These are phyloP conservation scores for Monosporascus ibericus DNA, from an alignment of 2,329 filamentous ascomycete genomes.

Conservation along the genomic window DNA sequence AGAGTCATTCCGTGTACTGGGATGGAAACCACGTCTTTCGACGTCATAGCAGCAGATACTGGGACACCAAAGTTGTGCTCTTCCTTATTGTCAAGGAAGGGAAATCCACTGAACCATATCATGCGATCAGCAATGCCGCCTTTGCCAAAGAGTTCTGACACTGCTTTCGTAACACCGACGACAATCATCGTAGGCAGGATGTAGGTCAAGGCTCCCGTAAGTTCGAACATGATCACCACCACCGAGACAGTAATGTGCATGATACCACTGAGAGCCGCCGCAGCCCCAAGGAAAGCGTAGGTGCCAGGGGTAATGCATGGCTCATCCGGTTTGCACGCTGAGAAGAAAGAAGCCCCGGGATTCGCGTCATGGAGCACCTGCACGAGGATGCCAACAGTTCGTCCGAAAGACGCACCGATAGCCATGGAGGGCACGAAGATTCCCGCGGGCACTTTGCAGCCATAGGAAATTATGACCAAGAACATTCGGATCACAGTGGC, in stretches of 20 bases:
- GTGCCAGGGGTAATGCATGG: conserved; percentile 97
- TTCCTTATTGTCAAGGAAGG: conserved; percentile 94
- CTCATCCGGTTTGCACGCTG: conserved; percentile 81
- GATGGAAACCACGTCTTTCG: conserved; percentile 62
- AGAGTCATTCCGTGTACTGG: conserved; percentile 70
- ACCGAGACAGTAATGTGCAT: conserved; percentile 98
- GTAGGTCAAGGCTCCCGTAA: conserved; percentile 94
- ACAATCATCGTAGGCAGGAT: conserved; percentile 99
- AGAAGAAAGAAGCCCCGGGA: conserved; percentile 77
- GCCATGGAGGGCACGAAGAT: conserved; percentile 99
- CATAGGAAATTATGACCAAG: conserved; percentile 91
- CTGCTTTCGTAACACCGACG: conserved; percentile 90
- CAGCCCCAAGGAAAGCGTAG: conserved; percentile 91
- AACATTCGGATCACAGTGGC: conserved; percentile 77
- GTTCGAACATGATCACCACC: conserved; percentile 98
- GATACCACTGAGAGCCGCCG: conserved; percentile 85
- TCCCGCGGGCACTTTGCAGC: conserved; percentile 94
- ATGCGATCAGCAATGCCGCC: conserved; percentile 95
- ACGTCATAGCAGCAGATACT: conserved; percentile 86
- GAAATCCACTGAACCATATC: conserved; percentile 98
- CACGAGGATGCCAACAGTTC: conserved; percentile 90
- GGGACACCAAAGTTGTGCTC: conserved; percentile 95
- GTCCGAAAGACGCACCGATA: conserved; percentile 87
- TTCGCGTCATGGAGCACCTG: conserved; percentile 82
- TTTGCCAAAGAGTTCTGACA: conserved; percentile 86